Evolutionary conservation across 257 asterid genomes (phyloP).

Genomic region (Forsythia suspensa): DNA sequence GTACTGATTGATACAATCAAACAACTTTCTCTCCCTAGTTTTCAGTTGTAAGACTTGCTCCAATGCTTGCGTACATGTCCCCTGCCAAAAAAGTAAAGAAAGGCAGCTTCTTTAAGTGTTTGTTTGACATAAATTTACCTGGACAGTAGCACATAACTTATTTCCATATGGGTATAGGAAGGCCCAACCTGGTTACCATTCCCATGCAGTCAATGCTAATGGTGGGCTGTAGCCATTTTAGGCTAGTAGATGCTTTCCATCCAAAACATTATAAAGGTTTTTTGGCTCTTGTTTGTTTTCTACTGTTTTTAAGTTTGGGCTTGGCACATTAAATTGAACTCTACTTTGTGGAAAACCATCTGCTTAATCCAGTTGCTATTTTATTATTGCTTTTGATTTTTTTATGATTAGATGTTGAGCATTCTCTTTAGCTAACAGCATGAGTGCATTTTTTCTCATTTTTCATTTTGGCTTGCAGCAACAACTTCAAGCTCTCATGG

Average conservation of each 20-base stretch:
- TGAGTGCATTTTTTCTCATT: conserved; percentile 16
- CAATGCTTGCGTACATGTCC: too few species aligned
- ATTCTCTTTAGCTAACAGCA: conserved; percentile 1
- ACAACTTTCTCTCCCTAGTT: neutral
- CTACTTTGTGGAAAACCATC: neutral
- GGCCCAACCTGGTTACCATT: neutral
- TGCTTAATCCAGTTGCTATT: conserved; percentile 11
- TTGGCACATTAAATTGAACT: neutral
- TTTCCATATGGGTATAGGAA: neutral
- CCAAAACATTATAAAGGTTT: neutral
- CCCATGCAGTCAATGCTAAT: neutral
- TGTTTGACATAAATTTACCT: neutral
- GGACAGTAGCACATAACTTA: neutral
- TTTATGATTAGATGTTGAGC: conserved; percentile 1
- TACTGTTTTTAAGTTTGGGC: neutral
- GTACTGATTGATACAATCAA: neutral
- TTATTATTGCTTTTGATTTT: conserved; percentile 5
- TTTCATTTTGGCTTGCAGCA: conserved; percentile 58
- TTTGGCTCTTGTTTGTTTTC: neutral
- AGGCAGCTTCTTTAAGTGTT: neutral
- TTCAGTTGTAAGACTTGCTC: neutral
- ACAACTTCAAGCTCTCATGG: conserved; percentile 99
- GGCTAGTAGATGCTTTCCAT: neutral
- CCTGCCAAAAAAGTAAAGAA: neutral
- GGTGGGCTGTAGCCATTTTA: neutral